phyloP scores from a whole-genome alignment of 257 asterid genomes.

The Solanum bulbocastanum region DNA sequence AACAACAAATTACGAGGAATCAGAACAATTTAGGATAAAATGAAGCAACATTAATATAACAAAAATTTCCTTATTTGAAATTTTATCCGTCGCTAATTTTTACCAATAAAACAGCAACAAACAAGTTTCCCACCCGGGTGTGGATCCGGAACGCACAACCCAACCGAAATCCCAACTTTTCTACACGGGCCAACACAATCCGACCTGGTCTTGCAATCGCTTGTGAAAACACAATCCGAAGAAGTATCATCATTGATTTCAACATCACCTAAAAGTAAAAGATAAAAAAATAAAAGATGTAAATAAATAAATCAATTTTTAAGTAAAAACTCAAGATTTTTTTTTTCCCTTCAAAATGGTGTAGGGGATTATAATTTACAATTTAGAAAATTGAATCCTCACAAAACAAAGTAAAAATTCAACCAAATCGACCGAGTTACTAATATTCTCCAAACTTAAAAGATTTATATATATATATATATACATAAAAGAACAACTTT shows the following conservation, averaged over 20 bases:
- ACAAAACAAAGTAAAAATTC: neutral
- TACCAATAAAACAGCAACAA: neutral
- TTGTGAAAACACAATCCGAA: neutral
- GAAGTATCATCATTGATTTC: neutral
- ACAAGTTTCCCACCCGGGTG: neutral
- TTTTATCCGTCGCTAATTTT: neutral
- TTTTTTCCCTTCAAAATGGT: neutral
- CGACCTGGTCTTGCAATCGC: neutral
- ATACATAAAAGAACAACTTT: neutral
- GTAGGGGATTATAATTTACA: neutral
- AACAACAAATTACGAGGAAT: neutral
- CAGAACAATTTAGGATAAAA: neutral
- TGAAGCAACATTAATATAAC: neutral
- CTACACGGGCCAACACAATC: neutral
- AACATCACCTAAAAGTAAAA: neutral
- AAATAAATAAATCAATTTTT: neutral
- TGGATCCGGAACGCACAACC: neutral
- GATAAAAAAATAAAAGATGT: neutral
- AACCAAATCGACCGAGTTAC: neutral
- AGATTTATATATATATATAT: too few species aligned
- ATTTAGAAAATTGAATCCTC: too few species aligned
- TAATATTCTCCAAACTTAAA: neutral
- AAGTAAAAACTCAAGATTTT: neutral
- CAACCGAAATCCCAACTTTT: neutral
- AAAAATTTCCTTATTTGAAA: neutral